Base-by-base conservation (phyloP, 148 eudicot species). In the Heliamphora exappendiculata region DNA sequence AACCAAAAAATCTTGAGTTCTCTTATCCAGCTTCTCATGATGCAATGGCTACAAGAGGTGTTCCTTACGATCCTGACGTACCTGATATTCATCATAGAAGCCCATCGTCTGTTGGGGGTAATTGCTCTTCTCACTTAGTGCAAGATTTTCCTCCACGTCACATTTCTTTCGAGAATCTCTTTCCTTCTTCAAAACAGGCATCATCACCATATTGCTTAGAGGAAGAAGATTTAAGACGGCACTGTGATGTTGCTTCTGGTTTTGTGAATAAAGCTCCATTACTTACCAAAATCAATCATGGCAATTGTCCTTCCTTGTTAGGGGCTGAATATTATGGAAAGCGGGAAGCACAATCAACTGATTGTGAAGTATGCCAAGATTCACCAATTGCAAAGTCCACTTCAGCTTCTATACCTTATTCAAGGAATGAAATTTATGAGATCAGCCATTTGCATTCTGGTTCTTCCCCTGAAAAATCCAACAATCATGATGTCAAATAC, bases 1-100 rank as follows among this genome's bases (percentile, higher is more conserved):
- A 36, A 33, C 62, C 50, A 49, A 45, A 75, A 28, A 28, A 24
- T 26, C 67, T 65, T 74, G 75, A 29, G 42, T 58, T 54, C 39
- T 67, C 73, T 51, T 41, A 58, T 66, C 72, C 77, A 49, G 31
- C 73, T 14, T 78, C 41, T 62, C 58, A 74, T 67, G 80, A 80
- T 42, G 33, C 82, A 20, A 63, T 67, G 29, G 64, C 75, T 76
- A 71, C 81, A 47, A 84, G 87, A 67, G 19, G 57, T 51, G 65
- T 75, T 34, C 76, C 82, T n/a, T 78, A 73, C 73, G 67, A 49
- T 65, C 73, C 79, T 72, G 85, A 76, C 50, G 28, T 67, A 34
- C 53, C 78, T 0, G 73, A 50, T 12, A 0, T 34, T 41, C 51
- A 65, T 45, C 49, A 28, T 66, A 70, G 24, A 72, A 17, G 42